Percentiles rank a stretch among this genome's conserved stretches.
These are phyloP conservation scores for Fusarium cicatricum DNA, from an alignment of 2,329 filamentous ascomycete species.

Conservation along the genomic window DNA sequence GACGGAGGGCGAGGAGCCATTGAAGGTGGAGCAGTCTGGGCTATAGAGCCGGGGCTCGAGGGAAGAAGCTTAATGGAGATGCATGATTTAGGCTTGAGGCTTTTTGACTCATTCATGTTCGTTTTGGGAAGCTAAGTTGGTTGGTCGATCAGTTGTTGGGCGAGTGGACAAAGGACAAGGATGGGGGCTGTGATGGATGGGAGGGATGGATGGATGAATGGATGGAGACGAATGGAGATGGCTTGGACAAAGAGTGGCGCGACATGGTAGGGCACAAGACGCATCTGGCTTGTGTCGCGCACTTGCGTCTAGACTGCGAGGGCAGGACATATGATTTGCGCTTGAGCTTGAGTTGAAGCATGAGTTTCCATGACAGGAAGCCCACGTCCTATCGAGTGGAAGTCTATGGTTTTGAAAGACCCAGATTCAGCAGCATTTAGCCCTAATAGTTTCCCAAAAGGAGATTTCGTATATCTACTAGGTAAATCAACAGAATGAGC, in stretches of 20 bases:
- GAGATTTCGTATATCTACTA: neutral
- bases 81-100: slow-evolving; percentile 33
- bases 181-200: slow-evolving; percentile 6
- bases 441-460: slow-evolving; percentile 16
- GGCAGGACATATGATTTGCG: slow-evolving; percentile 20
- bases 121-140: slow-evolving; percentile 16
- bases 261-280: slow-evolving; percentile 3
- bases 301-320: slow-evolving; percentile 10
- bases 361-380: slow-evolving; percentile 11
- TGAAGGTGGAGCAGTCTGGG: slow-evolving; percentile 15
- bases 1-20: slow-evolving; percentile 9
- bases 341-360: slow-evolving; percentile 1
- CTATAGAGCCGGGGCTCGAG: neutral
- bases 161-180: slow-evolving; percentile 19
- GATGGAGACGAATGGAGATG: slow-evolving; percentile 14
- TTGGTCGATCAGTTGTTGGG: slow-evolving; percentile 4
- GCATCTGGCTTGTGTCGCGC: slow-evolving; percentile 19
- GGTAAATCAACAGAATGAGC: slow-evolving; percentile 1
- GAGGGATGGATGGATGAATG: slow-evolving; percentile 2
- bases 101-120: slow-evolving; percentile 25
- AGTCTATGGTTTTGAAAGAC: neutral
- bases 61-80: slow-evolving; percentile 36
- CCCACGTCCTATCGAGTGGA: slow-evolving; percentile 17
- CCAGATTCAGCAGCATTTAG: slow-evolving; percentile 7
- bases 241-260: slow-evolving; percentile 6